These are phyloP conservation scores for Thielaviopsis populi DNA, from an alignment of 2,329 filamentous ascomycete species.

Conservation along the genomic window DNA sequence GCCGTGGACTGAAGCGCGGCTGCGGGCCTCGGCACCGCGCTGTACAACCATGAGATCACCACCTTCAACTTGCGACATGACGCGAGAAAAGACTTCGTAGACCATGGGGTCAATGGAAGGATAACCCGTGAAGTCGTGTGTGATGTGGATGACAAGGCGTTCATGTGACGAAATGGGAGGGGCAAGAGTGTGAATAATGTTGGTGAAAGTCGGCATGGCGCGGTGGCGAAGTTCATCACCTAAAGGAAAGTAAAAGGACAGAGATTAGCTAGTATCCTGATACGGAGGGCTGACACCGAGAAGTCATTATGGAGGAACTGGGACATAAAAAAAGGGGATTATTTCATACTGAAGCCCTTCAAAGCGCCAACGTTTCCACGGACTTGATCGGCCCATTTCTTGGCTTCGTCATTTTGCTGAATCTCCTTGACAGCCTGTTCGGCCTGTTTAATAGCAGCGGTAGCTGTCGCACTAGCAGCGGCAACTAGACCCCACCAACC, in stretches of 20 bases:
- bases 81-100: slow-evolving; percentile 77
- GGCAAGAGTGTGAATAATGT: slow-evolving; percentile 85
- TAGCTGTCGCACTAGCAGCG: slow-evolving; percentile 40
- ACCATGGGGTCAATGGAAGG: slow-evolving; percentile 87
- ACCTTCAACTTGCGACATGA: slow-evolving; percentile 98
- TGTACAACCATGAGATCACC: slow-evolving; percentile 90
- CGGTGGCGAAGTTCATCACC: slow-evolving; percentile 75
- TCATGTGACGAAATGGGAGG: slow-evolving; percentile 95
- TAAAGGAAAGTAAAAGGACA: slow-evolving; percentile 25
- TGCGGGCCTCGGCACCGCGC: slow-evolving; percentile 69
- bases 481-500: slow-evolving; percentile 66
- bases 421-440: slow-evolving; percentile 90
- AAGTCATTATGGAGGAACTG: slow-evolving; percentile 26
- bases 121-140: slow-evolving; percentile 88
- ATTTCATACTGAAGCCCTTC: slow-evolving; percentile 51
- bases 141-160: slow-evolving; percentile 91
- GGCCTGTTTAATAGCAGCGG: slow-evolving; percentile 64
- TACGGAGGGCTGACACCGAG: background rate
- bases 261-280: background rate
- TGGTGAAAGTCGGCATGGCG: slow-evolving; percentile 86
- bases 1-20: slow-evolving; percentile 44
- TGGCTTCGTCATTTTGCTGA: slow-evolving; percentile 89
- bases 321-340: background rate
- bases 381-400: slow-evolving; percentile 90
- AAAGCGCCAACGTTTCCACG: slow-evolving; percentile 74